A percentile compares a stretch with the other conserved stretches of the same genome.
Evolutionary conservation across 345 rosid species (phyloP).

Genomic region (Populus pruinosa): DNA sequence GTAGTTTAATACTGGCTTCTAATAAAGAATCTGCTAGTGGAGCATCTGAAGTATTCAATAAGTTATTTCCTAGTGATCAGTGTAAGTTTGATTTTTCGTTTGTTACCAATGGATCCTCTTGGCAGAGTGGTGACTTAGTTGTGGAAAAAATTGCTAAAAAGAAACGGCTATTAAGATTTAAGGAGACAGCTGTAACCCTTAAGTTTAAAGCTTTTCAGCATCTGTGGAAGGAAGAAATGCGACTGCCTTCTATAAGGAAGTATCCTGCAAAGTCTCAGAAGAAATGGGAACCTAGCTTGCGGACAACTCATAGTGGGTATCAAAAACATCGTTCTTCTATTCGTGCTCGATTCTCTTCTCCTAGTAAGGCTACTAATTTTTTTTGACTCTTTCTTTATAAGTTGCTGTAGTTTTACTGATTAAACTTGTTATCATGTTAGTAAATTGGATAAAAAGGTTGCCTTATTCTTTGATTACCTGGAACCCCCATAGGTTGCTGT

Average conservation of each 20-base stretch:
- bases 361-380: constrained; percentile 45
- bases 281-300: constrained; percentile 52
- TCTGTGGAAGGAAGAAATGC: constrained; percentile 86
- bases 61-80: constrained; percentile 43
- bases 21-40: constrained; percentile 59
- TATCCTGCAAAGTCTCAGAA: constrained; percentile 60
- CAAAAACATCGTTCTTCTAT: constrained; percentile 64
- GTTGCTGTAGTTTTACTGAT: not conserved
- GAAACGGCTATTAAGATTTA: constrained; percentile 47
- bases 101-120: constrained; percentile 21
- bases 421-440: not conserved
- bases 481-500: not conserved
- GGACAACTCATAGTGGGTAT: constrained; percentile 42
- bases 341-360: constrained; percentile 61
- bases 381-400: not conserved
- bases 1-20: constrained; percentile 41
- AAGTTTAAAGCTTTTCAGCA: constrained; percentile 75
- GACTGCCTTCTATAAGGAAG: constrained; percentile 48
- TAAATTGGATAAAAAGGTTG: not conserved
- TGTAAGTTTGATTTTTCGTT: constrained; percentile 29
- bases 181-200: constrained; percentile 73
- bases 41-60: constrained; percentile 54
- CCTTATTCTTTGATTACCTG: not conserved
- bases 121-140: constrained; percentile 36
- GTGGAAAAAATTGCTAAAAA: constrained; percentile 46